Conservation (phyloP, 805 yeast species). For the Teunomyces pallodes region DNA sequence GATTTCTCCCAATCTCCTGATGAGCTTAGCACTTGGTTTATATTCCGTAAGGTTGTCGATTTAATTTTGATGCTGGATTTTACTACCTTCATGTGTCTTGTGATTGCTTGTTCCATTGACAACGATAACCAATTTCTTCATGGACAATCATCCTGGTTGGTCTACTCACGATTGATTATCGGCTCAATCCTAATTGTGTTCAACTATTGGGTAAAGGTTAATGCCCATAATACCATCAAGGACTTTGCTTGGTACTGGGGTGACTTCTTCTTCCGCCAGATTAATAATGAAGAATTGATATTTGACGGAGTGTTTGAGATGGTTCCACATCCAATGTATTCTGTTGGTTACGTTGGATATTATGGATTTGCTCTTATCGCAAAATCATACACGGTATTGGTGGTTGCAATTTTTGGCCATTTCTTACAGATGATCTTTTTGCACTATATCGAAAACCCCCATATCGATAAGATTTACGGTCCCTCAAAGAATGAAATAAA, state of each 20-base stretch:
- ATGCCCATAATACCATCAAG: slow-evolving; percentile 84
- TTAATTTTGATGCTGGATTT: slow-evolving; percentile 83
- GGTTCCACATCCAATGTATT: slow-evolving; percentile 92
- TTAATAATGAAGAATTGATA: slow-evolving; percentile 59
- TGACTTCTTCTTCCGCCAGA: slow-evolving; percentile 79
- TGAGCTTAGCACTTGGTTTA: slow-evolving; percentile 80
- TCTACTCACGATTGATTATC: slow-evolving; percentile 49
- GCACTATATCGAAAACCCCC: slow-evolving; percentile 79
- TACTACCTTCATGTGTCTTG: slow-evolving; percentile 66
- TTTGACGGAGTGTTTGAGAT: slow-evolving; percentile 88
- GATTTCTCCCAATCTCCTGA: slow-evolving; percentile 45
- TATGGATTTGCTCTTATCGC: slow-evolving; percentile 80
- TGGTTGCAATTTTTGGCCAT: slow-evolving; percentile 73
- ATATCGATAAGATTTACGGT: slow-evolving; percentile 73
- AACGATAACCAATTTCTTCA: slow-evolving; percentile 35
- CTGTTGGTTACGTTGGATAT: slow-evolving; percentile 84
- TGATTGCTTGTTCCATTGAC: slow-evolving; percentile 45
- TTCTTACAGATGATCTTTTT: slow-evolving; percentile 72
- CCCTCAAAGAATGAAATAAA: slow-evolving; percentile 44
- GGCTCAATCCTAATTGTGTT: slow-evolving; percentile 66
- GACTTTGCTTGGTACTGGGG: slow-evolving; percentile 97
- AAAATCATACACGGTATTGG: slow-evolving; percentile 66
- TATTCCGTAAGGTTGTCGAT: slow-evolving; percentile 77
- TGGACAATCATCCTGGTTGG: slow-evolving; percentile 42
- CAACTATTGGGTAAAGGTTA: slow-evolving; percentile 81